A percentile compares a stretch with the other conserved stretches of the same genome.
These are phyloP conservation scores for Penicillium psychrosexuale DNA, from an alignment of 2,329 filamentous ascomycete species.

Conservation along the genomic window DNA sequence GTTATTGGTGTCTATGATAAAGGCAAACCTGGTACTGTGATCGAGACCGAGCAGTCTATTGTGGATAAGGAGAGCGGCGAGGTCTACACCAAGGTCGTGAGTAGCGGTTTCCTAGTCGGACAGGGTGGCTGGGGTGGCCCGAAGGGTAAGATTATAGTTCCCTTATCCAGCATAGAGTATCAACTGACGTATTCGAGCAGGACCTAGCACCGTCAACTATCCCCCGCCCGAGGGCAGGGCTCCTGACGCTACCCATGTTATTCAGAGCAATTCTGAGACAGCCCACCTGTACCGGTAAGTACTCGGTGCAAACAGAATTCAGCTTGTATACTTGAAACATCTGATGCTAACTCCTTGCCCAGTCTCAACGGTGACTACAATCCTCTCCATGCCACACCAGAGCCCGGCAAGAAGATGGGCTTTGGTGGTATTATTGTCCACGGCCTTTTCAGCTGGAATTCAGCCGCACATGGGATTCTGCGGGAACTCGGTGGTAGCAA, in stretches of 20 bases:
- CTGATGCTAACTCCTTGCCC: conserved; percentile 17
- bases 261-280: conserved; percentile 69
- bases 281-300: conserved; percentile 67
- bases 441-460: conserved; percentile 85
- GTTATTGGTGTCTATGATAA: conserved; percentile 88
- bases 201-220: conserved; percentile 71
- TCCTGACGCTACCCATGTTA: conserved; percentile 67
- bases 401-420: conserved; percentile 83
- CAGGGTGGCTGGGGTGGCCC: conserved; percentile 85
- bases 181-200: conserved; percentile 21
- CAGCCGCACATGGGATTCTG: conserved; percentile 68
- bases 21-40: conserved; percentile 75
- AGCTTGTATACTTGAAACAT: neutral
- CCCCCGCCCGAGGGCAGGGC: conserved; percentile 68
- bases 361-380: conserved; percentile 93
- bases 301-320: neutral
- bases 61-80: conserved; percentile 68
- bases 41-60: conserved; percentile 74
- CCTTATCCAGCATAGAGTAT: neutral
- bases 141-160: conserved; percentile 58
- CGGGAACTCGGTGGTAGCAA: conserved; percentile 71
- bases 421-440: conserved; percentile 88
- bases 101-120: conserved; percentile 74
- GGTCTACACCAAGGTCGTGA: conserved; percentile 66
- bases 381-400: conserved; percentile 82